Evolutionary conservation across 257 asterid genomes (phyloP), one percentile per base, ranked within the genome.

Genomic region (Solanum clarkiae): DNA sequence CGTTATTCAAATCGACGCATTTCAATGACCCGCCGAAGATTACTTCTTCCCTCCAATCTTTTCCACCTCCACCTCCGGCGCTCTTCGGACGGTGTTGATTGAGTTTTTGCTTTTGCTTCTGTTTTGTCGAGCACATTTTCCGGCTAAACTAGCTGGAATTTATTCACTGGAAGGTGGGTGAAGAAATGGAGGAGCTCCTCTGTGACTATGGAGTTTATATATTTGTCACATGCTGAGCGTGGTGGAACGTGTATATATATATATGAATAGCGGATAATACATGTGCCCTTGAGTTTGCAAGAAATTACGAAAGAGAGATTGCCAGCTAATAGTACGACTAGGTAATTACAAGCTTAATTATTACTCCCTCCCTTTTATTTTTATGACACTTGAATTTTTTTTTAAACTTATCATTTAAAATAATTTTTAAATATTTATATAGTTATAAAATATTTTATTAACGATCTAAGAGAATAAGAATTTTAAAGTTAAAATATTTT

Each of bases 21-120:
- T 89, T 91, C 53, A 94, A 85, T 17, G 99, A 94, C 82, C 99
- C 99, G 45, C 93, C 92, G 89, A 10, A 53, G 71, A 94, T 91
- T 12, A 92, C 90, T 85, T 91, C 96, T 53, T 92, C 90, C 79
- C 93, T 91, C 98, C 99, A 95, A 57, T 89, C 92, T 26, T 86
- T 86, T 2, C 45, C 65, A n/a, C 15, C 92, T 8, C 12, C 51
- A 47, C 12, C 12, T 36, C 42, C 42, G 6, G 66, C 85, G 26
- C 68, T 81, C 22, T 81, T 86, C 54, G 42, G 6, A 26, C 20
- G 18, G 9, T 26, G 44, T 26, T 65, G 72, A 68, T 80, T 87
- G 90, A 90, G 90, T 53, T 92, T 92, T 24, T 87, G 93, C 81
- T 91, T 92, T 85, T 90, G 91, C 82, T 92, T 92, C 86, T 90